Percentiles rank a stretch among this genome's conserved stretches.
Conservation (phyloP, 768 basidiomycete genomes). For the Naganishia vaughanmartiniae region DNA sequence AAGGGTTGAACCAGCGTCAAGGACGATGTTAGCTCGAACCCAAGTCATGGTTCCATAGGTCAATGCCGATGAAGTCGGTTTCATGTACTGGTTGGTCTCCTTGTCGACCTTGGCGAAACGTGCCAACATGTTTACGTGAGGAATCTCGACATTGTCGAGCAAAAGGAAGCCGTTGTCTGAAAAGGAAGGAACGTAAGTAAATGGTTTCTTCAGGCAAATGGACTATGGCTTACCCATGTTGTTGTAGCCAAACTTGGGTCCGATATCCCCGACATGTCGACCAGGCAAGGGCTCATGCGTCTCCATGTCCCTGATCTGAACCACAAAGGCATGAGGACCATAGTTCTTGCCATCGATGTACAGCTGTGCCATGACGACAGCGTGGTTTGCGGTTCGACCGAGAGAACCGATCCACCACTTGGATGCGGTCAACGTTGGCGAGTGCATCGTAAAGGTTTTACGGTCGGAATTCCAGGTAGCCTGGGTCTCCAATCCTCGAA, state of each 20-base stretch:
- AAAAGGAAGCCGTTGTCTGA: slow-evolving; percentile 31
- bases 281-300: slow-evolving; percentile 32
- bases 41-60: slow-evolving; percentile 37
- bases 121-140: slow-evolving; percentile 46
- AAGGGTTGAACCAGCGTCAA: slow-evolving; percentile 38
- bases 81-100: slow-evolving; percentile 34
- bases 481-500: slow-evolving; percentile 25
- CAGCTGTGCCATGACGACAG: slow-evolving; percentile 31
- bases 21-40: slow-evolving; percentile 38
- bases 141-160: slow-evolving; percentile 43
- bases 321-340: slow-evolving; percentile 31
- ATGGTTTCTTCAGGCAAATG: background rate
- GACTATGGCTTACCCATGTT: slow-evolving; percentile 22
- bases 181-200: background rate
- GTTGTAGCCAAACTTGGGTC: slow-evolving; percentile 33
- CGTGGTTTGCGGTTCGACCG: slow-evolving; percentile 32
- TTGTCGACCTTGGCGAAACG: slow-evolving; percentile 38
- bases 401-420: slow-evolving; percentile 34
- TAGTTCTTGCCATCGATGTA: slow-evolving; percentile 28
- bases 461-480: slow-evolving; percentile 24
- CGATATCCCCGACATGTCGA: slow-evolving; percentile 41
- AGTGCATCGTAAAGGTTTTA: slow-evolving; percentile 21
- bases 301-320: slow-evolving; percentile 30
- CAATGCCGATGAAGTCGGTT: slow-evolving; percentile 37
- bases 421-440: slow-evolving; percentile 18